phyloP scores from a whole-genome alignment of 176 grass and related monocot species.

The Musa itinerans region DNA sequence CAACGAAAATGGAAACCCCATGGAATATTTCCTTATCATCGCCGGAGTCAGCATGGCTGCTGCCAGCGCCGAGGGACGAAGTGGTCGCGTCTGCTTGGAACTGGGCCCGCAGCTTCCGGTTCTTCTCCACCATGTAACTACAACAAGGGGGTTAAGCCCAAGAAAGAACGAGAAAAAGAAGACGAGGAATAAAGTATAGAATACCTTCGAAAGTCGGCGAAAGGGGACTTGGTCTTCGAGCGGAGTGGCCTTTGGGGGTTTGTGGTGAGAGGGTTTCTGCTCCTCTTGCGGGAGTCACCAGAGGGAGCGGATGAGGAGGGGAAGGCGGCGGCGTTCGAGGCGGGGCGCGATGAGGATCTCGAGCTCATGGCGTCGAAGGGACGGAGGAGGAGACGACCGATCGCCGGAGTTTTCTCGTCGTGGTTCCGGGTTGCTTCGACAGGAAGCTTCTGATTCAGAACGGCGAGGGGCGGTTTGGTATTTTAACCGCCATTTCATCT shows the following conservation, averaged over 20 bases:
- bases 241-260: slow-evolving; percentile 30
- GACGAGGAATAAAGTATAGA: not conserved
- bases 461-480: no score
- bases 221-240: slow-evolving; percentile 33
- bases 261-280: slow-evolving; percentile 11
- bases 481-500: no score
- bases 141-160: not conserved
- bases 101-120: slow-evolving; percentile 51
- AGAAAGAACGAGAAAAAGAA: not conserved
- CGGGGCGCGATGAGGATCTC: not conserved
- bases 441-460: no score
- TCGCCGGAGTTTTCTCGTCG: not conserved
- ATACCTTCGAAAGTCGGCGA: slow-evolving; percentile 44
- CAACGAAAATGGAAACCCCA: slow-evolving; percentile 59
- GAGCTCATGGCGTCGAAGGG: not conserved
- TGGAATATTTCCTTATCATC: slow-evolving; percentile 27
- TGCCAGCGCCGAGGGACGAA: not conserved
- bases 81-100: slow-evolving; percentile 37
- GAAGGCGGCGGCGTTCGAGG: not conserved
- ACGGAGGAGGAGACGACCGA: not conserved
- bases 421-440: no score
- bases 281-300: not conserved
- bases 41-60: not conserved
- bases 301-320: not conserved
- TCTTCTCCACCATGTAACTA: slow-evolving; percentile 57